A percentile compares a stretch with the other conserved stretches of the same genome.
Conservation (phyloP, 306 rosid genomes). For the Cicer arietinum region DNA sequence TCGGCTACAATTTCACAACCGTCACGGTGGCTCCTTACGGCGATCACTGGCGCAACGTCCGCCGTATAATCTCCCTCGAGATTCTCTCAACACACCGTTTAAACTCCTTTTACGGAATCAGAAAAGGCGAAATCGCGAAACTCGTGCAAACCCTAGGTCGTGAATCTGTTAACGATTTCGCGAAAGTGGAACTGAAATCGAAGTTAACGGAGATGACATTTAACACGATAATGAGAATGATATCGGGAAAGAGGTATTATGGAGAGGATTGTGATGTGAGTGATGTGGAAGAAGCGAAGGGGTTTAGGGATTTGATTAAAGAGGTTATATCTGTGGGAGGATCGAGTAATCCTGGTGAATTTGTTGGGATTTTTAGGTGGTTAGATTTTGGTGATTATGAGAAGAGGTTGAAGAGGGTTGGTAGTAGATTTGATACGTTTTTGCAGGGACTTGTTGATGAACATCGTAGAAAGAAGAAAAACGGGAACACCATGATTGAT, state of each 20-base stretch:
- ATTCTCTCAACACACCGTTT: conserved; percentile 42
- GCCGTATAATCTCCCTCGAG: conserved; percentile 40
- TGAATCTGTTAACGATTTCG: not conserved
- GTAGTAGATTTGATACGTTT: conserved; percentile 20
- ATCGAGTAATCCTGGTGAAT: conserved; percentile 39
- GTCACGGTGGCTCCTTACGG: conserved; percentile 34
- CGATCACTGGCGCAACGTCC: conserved; percentile 47
- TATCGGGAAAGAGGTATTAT: conserved; percentile 42
- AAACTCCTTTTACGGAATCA: conserved; percentile 32
- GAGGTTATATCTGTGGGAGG: conserved; percentile 36
- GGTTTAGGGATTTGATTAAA: conserved; percentile 31
- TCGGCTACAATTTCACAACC: conserved; percentile 40
- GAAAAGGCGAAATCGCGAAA: conserved; percentile 19
- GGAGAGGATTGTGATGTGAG: conserved; percentile 41
- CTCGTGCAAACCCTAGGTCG: conserved; percentile 1
- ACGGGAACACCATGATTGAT: conserved; percentile 39
- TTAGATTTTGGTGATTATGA: conserved; percentile 37
- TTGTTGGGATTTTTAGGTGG: conserved; percentile 34
- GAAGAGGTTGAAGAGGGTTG: conserved; percentile 28
- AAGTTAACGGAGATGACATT: conserved; percentile 42
- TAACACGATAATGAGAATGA: conserved; percentile 44
- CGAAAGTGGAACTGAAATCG: conserved; percentile 31
- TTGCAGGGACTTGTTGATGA: conserved; percentile 45
- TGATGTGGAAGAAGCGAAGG: conserved; percentile 28
- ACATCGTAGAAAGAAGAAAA: conserved; percentile 26